Evolutionary conservation across 768 basidiomycete species (phyloP), one percentile per base, ranked within the genome.

Genomic region (Hortiboletus campestris): DNA sequence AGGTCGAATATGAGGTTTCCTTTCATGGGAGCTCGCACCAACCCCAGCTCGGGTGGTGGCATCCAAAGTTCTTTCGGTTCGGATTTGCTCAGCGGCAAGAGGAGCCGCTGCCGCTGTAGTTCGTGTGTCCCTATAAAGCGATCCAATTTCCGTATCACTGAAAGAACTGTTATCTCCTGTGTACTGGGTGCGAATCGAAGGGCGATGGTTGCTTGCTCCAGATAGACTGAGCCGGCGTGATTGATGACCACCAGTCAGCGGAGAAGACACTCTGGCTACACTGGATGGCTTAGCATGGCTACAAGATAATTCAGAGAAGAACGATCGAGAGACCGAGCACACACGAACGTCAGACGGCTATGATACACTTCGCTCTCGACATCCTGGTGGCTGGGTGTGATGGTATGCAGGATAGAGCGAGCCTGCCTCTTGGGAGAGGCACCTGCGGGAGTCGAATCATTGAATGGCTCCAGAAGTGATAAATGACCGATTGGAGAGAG

Each of bases 401-500:
- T 7, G 7, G 11, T 11, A 31, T 17, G 28, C 13, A 49, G 60
- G 28, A 36, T 35, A 17, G 50, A 46, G 25, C 22, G 44, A 40
- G 22, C 1, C 28, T 12, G 51, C 28, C 1, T 51, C 19, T 22
- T 46, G 17, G 56, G 46, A 36, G 52, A 58, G 16, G 6, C 25
- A 12, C 32, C 19, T 14, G 34, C 6, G 9, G 46, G 11, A 20
- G 31, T 20, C 14, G 25, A 35, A 35, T 43, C 19, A 16, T 42
- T 11, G 19, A 57, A 59, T 20, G 63, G 54, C 20, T 58, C 52
- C 1, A 55, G 51, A 34, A 68, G 31, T 13, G 51, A 39, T 31
- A 62, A 17, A 41, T 67, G 51, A 4, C 13, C 4, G 17, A 63
- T 61, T 40, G 66, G 64, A 11, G 66, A 63, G 22, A 68, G 64